Base-by-base conservation (phyloP, 2,329 filamentous ascomycete genomes). In the Huntiella savannae region DNA sequence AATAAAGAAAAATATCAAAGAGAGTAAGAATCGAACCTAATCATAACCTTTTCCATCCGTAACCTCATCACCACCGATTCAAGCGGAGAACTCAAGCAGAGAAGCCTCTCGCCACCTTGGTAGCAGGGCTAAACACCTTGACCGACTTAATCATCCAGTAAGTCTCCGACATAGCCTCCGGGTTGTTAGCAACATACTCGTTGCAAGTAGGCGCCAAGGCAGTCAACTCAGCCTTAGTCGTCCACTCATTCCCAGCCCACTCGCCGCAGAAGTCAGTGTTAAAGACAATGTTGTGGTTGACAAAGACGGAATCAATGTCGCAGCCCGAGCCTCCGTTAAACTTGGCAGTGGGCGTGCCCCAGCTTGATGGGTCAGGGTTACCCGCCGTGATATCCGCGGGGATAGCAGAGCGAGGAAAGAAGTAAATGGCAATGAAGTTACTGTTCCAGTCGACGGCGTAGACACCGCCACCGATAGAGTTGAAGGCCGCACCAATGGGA, bases 231-330 rank as follows among this genome's bases (percentile, higher is more conserved):
- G 61, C 51, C 50, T 77, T 68, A 32, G 59, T 56, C 42, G 56
- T 55, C 79, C 81, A 93, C 33, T 77, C 74, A 3, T 52, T 48
- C 17, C 83, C 83, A 5, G 86, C 86, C 86, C 86, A 94, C 56
- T 80, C 74, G 15, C 87, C 87, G 60, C 87, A 95, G 59, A 93
- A 84, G 4, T 81, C 82, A 1, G 78, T 91, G 62, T 88, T 76
- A 60, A 91, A 78, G 52, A 88, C 73, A 52, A 95, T 76, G 54
- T 79, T 73, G 64, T 93, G 72, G 50, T 79, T 62, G 50, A 65
- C 64, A 64, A 95, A 92, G 60, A 79, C 70, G 1, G 62, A 53
- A 50, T 77, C 66, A 52, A 93, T 80, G 54, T 87, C 64, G 62
- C 88, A 95, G 47, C 66, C 68, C 1, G 71, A 74, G 36, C 67